Base-by-base conservation (phyloP, 805 yeast genomes). In the Starmerella geochares region DNA sequence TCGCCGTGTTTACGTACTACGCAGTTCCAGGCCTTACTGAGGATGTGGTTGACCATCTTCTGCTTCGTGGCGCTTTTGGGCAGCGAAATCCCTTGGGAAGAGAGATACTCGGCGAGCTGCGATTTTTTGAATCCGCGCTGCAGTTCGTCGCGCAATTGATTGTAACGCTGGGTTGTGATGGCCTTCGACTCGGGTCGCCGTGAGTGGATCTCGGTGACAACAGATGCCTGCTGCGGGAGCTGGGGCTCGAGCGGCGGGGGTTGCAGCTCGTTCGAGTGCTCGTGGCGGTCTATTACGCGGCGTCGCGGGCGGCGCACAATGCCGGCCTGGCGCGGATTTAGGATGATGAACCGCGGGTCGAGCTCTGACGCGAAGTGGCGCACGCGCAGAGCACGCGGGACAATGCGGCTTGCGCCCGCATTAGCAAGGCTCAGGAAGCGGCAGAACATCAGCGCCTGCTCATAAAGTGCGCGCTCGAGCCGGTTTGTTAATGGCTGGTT, bases 1-100 rank as follows among this genome's bases (percentile, higher is more conserved):
- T 64, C 65, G 29, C 61, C 56, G 20, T 56, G 53, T 1, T 55
- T 57, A 1, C 67, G 54, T 16, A 55, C 54, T 1, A 48, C 33
- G 19, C 67, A 50, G 8, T 59, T 52, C 78, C 78, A 73, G 10
- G 68, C 56, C 6, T 62, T 56, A 3, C 52, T 48, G 29, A 73
- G 53, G 17, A 74, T 69, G 4, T 50, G 46, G 3, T 64, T 58
- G 1, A 65, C 64, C 36, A 62, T 20, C 10, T 54, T 54, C 6
- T 48, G 33, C 56, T 66, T 56, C 4, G 37, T 44, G 38, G 44
- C 4, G 13, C 21, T 16, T 23, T 39, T 25, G 23, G 19, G 20
- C 29, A 20, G 1, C 13, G 42, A 10, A 16, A 31, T 20, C 7
- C 28, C 17, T 13, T 43, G 33, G 20, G 45, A 25, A n/a, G 20